Evolutionary conservation across 768 basidiomycete genomes (phyloP).

Genomic region (Suillus occidentalis): DNA sequence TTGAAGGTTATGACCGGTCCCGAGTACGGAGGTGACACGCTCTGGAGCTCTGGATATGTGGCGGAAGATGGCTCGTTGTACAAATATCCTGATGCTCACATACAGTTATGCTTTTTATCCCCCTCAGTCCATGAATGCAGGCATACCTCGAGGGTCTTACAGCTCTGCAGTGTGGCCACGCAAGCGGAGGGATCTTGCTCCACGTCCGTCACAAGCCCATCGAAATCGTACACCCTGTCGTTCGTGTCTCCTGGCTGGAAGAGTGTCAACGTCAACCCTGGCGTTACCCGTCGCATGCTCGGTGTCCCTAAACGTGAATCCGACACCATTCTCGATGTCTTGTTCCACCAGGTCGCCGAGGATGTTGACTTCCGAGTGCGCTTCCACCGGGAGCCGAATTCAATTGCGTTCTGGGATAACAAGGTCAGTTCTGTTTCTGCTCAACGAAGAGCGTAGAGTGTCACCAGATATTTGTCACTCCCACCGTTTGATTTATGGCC

Average conservation of each 20-base stretch:
- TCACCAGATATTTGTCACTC: conserved; percentile 50
- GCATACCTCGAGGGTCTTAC: conserved; percentile 71
- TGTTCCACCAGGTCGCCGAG: conserved; percentile 69
- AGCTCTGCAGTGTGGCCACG: conserved; percentile 72
- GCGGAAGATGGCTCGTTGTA: background rate
- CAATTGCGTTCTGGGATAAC: conserved; percentile 88
- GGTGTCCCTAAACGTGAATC: conserved; percentile 81
- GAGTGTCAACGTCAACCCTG: conserved; percentile 79
- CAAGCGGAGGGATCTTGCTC: conserved; percentile 75
- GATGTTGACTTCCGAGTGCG: conserved; percentile 76
- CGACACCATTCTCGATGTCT: conserved; percentile 67
- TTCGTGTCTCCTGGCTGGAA: conserved; percentile 84
- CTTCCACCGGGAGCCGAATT: conserved; percentile 75
- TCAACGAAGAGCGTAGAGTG: background rate
- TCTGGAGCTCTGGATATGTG: conserved; percentile 75
- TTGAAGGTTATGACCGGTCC: conserved; percentile 72
- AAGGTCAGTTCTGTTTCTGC: conserved; percentile 45
- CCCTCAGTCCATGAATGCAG: conserved; percentile 69
- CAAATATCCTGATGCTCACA: conserved; percentile 11
- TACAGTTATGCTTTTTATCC: conserved; percentile 81
- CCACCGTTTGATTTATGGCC: conserved; percentile 44
- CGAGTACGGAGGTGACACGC: conserved; percentile 73
- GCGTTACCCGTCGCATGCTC: conserved; percentile 78
- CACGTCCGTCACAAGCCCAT: conserved; percentile 68
- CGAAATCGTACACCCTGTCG: conserved; percentile 75